Evolutionary conservation across 2,329 filamentous ascomycete species (phyloP), one percentile per base, ranked within the genome.

Genomic region (Rutstroemia sp.): DNA sequence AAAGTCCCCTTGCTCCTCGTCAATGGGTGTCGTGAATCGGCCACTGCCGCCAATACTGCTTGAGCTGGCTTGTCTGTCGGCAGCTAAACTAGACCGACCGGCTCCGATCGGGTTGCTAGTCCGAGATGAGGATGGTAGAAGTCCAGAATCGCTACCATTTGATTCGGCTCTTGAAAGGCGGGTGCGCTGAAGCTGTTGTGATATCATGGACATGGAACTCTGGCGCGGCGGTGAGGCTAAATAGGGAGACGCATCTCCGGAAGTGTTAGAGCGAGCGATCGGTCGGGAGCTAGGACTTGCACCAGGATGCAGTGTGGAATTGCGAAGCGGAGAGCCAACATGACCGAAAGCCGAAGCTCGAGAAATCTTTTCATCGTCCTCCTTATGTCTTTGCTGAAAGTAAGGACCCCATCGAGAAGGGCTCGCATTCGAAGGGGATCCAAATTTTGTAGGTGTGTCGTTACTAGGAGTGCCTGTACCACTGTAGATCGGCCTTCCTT

Each of bases 241-340:
- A 53, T 64, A 68, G 21, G 68, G 63, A 6, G 67, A 69, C 3
- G 63, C 58, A 48, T 70, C 67, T 30, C 64, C 64, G 19, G 67
- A 67, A 41, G 57, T 60, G 14, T 37, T 62, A 8, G 67, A 59
- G 54, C 77, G 73, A 45, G 72, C 73, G 19, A 74, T 71, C 10
- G 74, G 69, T 56, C 72, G 69, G 27, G 73, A 70, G 48, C 72
- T 64, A 8, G 67, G 73, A 56, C 70, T 72, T 39, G 73, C 76
- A 51, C 78, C 78, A 46, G 78, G 75, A 39, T 80, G 80, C 8
- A 86, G 73, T 46, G 79, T 78, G 8, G 82, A 85, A 67, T 84
- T 85, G 17, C 83, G 79, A 57, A 86, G 72, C 16, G 83, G 83
- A 60, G 82, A 85, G 19, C 83, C 83, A 38, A 86, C 83, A 61